These are phyloP conservation scores for Naganishia albida DNA, from an alignment of 1,284 basidiomycete genomes.

Conservation along the genomic window DNA sequence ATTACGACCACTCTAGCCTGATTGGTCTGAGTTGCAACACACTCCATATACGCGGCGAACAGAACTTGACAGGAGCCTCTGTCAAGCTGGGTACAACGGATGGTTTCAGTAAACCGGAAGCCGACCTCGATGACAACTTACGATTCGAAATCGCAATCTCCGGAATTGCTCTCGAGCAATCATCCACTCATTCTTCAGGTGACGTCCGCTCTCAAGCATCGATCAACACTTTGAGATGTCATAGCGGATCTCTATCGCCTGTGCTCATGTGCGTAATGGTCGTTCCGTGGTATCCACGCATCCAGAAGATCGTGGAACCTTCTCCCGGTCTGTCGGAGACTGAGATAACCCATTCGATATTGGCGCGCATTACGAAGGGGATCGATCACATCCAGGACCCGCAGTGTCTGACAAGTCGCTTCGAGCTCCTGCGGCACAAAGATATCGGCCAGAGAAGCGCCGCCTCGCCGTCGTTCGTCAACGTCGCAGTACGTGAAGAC, in stretches of 20 bases:
- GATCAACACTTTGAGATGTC: background rate
- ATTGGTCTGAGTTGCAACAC: background rate
- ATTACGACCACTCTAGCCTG: background rate
- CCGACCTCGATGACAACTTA: constrained; percentile 22
- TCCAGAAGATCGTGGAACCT: background rate
- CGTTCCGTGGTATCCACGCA: constrained; percentile 8
- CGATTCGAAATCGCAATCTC: constrained; percentile 11
- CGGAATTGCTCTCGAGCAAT: background rate
- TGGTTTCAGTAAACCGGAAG: constrained; percentile 13
- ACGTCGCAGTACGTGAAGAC: constrained; percentile 24
- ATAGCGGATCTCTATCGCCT: constrained; percentile 10
- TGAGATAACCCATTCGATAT: background rate
- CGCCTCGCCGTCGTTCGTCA: background rate
- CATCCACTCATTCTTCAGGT: background rate
- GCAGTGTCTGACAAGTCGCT: constrained; percentile 20
- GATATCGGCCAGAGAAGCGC: constrained; percentile 1
- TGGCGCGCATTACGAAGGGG: constrained; percentile 3
- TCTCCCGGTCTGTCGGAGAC: background rate
- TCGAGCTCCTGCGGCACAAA: constrained; percentile 18
- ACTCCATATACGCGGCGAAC: constrained; percentile 5
- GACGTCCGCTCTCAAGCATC: background rate
- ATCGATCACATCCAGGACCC: constrained; percentile 9
- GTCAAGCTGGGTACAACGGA: constrained; percentile 15
- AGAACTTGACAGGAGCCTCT: constrained; percentile 6
- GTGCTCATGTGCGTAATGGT: constrained; percentile 12